Evolutionary conservation across 139 green algal genomes (phyloP), one percentile per base, ranked within the genome.

Genomic region (Ulvella scutata): DNA sequence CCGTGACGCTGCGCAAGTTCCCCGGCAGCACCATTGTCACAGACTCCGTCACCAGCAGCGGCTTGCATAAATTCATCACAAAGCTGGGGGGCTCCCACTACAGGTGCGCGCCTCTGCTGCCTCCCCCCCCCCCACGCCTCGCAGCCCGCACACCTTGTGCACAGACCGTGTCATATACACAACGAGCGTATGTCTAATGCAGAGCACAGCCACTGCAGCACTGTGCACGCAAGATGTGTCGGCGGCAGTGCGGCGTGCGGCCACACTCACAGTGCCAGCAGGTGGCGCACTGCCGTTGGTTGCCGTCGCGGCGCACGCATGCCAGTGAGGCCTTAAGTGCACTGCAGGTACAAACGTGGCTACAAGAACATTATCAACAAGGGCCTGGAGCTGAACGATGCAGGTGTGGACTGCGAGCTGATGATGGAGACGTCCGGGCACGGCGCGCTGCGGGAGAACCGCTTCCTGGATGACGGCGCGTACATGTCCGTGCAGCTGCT

Each of bases 351-450:
- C 86, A 89, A 90, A 79, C 86, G 92, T 26, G 94, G 94, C 21
- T 97, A 97, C 87, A 95, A 96, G 81, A 98, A 98, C 79, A 91
- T 98, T 3, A 98, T 98, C 76, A 81, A 89, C 79, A 93, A 96
- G 82, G 90, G 90, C 37, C 77, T 94, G 4, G 79, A 92, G 81
- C 84, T 96, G 26, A 95, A 96, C 74, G 33, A 89, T 35, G 37
- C 79, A 40, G 92, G 92, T 23, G 82, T 84, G 43, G 83, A 92
- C 39, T 90, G 82, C 61, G 81, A 91, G 29, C 87, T 98, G 28
- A 97, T 97, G 89, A 98, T 98, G 89, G 94, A 98, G 80, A 98
- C 94, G 31, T 91, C 72, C 51, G 92, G 92, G 20, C 94, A 98
- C 74, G 94, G 94, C 3, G 94, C 94, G 2, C 83, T 96, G 77